Conservation (phyloP, 345 rosid species). For the Lagerstroemia speciosa region DNA sequence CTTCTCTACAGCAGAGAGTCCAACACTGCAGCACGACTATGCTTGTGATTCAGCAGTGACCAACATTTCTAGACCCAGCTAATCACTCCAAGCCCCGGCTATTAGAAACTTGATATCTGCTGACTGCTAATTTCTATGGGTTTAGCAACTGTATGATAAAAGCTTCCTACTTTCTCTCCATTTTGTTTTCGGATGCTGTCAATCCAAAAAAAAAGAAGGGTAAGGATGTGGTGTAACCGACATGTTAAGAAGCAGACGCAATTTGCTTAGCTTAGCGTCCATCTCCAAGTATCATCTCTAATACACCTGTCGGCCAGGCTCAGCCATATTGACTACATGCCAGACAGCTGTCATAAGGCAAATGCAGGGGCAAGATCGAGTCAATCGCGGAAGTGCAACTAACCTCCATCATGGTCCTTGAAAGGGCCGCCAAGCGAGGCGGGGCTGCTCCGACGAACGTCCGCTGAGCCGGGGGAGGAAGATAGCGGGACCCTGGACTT, state of each 20-base stretch:
- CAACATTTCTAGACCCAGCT: neutral
- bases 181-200: neutral
- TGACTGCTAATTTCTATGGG: neutral
- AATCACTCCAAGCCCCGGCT: neutral
- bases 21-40: neutral
- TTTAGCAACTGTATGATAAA: too few relatives aligned
- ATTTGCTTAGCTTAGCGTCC: neutral
- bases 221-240: neutral
- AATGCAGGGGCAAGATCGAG: neutral
- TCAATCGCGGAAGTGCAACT: neutral
- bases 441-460: constrained; percentile 60
- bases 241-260: neutral
- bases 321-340: neutral
- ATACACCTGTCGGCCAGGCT: neutral
- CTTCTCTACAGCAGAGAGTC: neutral
- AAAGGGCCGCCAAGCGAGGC: constrained; percentile 26
- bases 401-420: constrained; percentile 62
- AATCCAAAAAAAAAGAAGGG: neutral
- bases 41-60: neutral
- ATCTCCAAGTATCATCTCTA: neutral
- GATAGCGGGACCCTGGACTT: constrained; percentile 56
- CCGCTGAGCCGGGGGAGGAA: constrained; percentile 27
- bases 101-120: neutral
- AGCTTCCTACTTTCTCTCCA: too few relatives aligned
- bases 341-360: neutral